Evolutionary conservation across 768 basidiomycete species (phyloP).

Genomic region (Lactifluus subvellereus): DNA sequence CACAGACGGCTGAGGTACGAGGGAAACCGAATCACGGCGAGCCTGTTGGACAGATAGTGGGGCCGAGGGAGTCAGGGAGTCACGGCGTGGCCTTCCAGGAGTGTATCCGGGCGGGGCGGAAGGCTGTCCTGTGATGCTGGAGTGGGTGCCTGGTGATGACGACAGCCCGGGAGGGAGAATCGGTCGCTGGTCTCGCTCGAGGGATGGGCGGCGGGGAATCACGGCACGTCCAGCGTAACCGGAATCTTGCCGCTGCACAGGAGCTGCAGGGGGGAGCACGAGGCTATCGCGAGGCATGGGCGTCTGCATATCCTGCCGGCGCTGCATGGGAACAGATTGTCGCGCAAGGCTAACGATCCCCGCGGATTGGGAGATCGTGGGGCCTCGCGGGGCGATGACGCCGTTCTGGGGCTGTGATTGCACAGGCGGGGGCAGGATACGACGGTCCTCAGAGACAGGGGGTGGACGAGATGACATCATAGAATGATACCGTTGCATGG

Average conservation of each 20-base stretch:
- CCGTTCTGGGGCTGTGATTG: conserved; percentile 13
- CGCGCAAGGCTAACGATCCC: conserved; percentile 8
- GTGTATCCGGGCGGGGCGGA: conserved; percentile 5
- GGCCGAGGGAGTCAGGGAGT: neutral
- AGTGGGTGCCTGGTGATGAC: conserved; percentile 11
- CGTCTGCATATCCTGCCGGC: conserved; percentile 14
- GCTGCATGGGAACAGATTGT: conserved; percentile 4
- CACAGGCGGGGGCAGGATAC: conserved; percentile 15
- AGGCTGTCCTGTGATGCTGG: conserved; percentile 2
- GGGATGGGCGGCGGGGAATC: conserved; percentile 9
- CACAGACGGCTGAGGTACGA: conserved; percentile 4
- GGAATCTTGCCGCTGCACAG: conserved; percentile 15
- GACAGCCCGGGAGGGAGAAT: conserved; percentile 18
- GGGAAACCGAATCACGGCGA: conserved; percentile 22
- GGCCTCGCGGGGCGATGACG: conserved; percentile 7
- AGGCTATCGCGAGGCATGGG: conserved; percentile 22
- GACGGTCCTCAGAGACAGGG: conserved; percentile 19
- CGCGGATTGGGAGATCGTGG: conserved; percentile 7
- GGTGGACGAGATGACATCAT: conserved; percentile 21
- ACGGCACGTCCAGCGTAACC: conserved; percentile 8
- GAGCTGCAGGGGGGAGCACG: conserved; percentile 5
- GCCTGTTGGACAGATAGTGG: neutral
- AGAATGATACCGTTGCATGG: conserved; percentile 13
- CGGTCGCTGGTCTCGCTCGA: conserved; percentile 33
- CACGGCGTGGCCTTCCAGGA: neutral